Percentiles rank a stretch among this genome's conserved stretches.
phyloP scores from a whole-genome alignment of 805 yeast species.

The Pichia nakasei region DNA sequence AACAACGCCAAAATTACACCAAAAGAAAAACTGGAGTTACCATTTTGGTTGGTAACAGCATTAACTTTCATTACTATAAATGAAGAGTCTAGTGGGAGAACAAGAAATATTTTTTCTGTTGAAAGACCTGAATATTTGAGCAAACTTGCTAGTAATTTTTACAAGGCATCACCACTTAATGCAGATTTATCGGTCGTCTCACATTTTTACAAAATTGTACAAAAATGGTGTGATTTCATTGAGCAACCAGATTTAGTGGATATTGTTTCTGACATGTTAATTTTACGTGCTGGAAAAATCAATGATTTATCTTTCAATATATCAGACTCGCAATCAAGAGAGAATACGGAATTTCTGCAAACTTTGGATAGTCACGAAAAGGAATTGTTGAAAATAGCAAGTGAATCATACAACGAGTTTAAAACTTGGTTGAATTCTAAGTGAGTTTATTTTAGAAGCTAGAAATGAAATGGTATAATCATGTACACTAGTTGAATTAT shows the following conservation, averaged over 20 bases:
- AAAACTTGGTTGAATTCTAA: slow-evolving; percentile 16
- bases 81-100: neutral
- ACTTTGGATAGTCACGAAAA: slow-evolving; percentile 75
- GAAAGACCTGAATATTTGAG: slow-evolving; percentile 62
- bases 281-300: slow-evolving; percentile 59
- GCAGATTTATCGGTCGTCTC: slow-evolving; percentile 11
- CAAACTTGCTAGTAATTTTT: slow-evolving; percentile 64
- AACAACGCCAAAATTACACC: slow-evolving; percentile 36
- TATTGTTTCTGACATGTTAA: slow-evolving; percentile 39
- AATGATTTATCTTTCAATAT: slow-evolving; percentile 52
- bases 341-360: slow-evolving; percentile 39
- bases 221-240: slow-evolving; percentile 71
- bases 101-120: slow-evolving; percentile 46
- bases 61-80: slow-evolving; percentile 1
- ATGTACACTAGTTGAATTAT: too few relatives aligned
- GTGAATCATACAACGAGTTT: slow-evolving; percentile 29
- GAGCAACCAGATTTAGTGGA: slow-evolving; percentile 54
- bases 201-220: slow-evolving; percentile 54
- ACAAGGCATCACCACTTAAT: slow-evolving; percentile 47
- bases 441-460: neutral
- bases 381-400: slow-evolving; percentile 42
- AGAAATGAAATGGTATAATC: too few relatives aligned
- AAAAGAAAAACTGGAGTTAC: slow-evolving; percentile 65
- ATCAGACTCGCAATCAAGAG: slow-evolving; percentile 25
- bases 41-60: slow-evolving; percentile 69